A percentile compares a stretch with the other conserved stretches of the same genome.
Conservation (phyloP, 805 yeast species). For the Cyberlindnera subsufficiens region DNA sequence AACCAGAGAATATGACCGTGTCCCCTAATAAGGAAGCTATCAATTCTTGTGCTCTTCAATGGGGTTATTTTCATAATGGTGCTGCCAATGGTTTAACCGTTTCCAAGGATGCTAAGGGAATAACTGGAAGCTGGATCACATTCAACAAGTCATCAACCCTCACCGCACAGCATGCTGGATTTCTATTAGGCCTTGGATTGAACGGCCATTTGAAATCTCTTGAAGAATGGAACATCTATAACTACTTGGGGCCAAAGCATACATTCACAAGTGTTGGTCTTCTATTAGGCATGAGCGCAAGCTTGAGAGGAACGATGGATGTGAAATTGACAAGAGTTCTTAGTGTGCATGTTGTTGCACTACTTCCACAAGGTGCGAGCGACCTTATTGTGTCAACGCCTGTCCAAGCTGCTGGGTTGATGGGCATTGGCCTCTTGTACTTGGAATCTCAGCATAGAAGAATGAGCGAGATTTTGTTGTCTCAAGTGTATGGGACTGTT, state of each 20-base stretch:
- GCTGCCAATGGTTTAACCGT: constrained; percentile 81
- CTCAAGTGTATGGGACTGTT: constrained; percentile 58
- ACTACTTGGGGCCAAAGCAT: constrained; percentile 86
- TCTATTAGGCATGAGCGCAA: constrained; percentile 88
- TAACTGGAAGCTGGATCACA: constrained; percentile 87
- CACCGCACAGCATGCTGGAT: constrained; percentile 89
- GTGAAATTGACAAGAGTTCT: constrained; percentile 82
- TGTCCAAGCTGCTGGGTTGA: constrained; percentile 87
- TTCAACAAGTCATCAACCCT: constrained; percentile 57
- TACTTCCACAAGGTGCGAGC: constrained; percentile 85
- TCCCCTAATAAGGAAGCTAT: constrained; percentile 50
- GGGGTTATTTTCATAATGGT: constrained; percentile 94
- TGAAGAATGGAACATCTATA: constrained; percentile 96
- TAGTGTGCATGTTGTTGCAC: constrained; percentile 88
- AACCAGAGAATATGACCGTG: constrained; percentile 63
- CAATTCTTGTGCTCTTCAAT: constrained; percentile 44
- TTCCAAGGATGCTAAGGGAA: constrained; percentile 59
- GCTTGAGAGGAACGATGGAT: constrained; percentile 78
- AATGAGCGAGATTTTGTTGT: constrained; percentile 73
- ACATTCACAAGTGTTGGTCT: constrained; percentile 81
- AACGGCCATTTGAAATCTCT: constrained; percentile 79
- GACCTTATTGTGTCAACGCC: constrained; percentile 77
- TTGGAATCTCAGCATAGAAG: constrained; percentile 73
- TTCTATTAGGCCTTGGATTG: constrained; percentile 84
- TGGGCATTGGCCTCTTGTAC: constrained; percentile 86